A percentile compares a stretch with the other conserved stretches of the same genome.
Evolutionary conservation across 1,284 basidiomycete genomes (phyloP).

Genomic region (Ceratobasidium sp.): DNA sequence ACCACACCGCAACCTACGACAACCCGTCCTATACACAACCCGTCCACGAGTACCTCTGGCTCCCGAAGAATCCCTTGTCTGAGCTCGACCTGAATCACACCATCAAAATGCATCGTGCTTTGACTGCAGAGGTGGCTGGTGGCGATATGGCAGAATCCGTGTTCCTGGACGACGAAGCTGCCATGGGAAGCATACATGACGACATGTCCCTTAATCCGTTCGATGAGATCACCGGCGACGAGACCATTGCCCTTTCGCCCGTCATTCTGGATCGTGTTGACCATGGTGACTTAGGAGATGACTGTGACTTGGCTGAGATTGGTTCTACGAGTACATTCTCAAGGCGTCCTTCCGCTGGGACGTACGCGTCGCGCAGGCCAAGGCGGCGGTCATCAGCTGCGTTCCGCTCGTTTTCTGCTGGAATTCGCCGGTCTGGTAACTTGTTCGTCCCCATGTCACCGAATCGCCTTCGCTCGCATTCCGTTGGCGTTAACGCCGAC

Average conservation of each 20-base stretch:
- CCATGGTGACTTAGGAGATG: slow-evolving; percentile 30
- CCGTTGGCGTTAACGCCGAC: slow-evolving; percentile 27
- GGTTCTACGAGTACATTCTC: slow-evolving; percentile 23
- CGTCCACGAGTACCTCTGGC: slow-evolving; percentile 82
- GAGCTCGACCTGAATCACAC: slow-evolving; percentile 89
- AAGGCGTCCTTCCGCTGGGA: slow-evolving; percentile 21
- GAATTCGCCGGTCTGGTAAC: slow-evolving; percentile 28
- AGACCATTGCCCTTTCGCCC: slow-evolving; percentile 23
- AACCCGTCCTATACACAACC: slow-evolving; percentile 85
- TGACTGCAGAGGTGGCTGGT: slow-evolving; percentile 71
- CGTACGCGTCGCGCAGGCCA: neutral
- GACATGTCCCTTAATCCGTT: slow-evolving; percentile 27
- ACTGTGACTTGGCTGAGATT: slow-evolving; percentile 16
- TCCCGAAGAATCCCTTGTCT: slow-evolving; percentile 84
- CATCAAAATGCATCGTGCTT: slow-evolving; percentile 73
- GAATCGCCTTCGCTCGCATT: slow-evolving; percentile 36
- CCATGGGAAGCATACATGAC: slow-evolving; percentile 3
- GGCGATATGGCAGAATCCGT: slow-evolving; percentile 55
- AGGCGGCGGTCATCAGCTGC: slow-evolving; percentile 22
- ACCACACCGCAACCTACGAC: slow-evolving; percentile 76
- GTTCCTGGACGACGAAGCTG: slow-evolving; percentile 29
- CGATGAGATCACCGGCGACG: slow-evolving; percentile 21
- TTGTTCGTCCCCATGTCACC: slow-evolving; percentile 22
- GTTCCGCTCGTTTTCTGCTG: slow-evolving; percentile 33
- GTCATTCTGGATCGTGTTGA: slow-evolving; percentile 28